Evolutionary conservation across 169 alveolate genomes (phyloP).

Genomic region (Condylostoma magnum): DNA sequence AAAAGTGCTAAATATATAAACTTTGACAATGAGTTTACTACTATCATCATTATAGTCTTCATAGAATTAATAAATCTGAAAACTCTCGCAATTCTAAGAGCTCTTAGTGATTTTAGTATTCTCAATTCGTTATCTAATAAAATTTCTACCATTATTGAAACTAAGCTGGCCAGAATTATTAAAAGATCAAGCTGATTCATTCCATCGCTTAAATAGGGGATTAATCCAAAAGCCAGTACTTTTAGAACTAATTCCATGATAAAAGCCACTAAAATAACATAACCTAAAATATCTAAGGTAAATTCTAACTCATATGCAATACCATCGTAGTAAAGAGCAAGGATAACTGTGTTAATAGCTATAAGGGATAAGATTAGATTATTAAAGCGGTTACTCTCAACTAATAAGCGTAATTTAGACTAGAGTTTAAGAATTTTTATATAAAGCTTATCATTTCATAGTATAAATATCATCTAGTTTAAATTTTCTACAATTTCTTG

Average conservation of each 20-base stretch:
- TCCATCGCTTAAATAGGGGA: conserved; percentile 7
- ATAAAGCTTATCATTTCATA: too few species aligned
- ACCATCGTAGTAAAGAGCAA: conserved; percentile 4
- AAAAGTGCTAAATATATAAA: conserved; percentile 65
- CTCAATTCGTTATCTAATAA: conserved; percentile 19
- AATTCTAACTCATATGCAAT: neutral
- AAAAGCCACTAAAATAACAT: neutral
- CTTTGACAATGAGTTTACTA: conserved; percentile 11
- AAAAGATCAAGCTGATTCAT: conserved; percentile 29
- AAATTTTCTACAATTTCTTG: too few species aligned
- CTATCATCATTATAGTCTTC: neutral
- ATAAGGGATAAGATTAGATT: conserved; percentile 17
- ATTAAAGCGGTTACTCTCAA: neutral
- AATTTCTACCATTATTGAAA: conserved; percentile 20
- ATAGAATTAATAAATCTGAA: conserved; percentile 7
- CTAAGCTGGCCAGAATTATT: conserved; percentile 29
- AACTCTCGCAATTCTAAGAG: conserved; percentile 7
- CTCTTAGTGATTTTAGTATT: conserved; percentile 11
- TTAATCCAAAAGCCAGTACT: conserved; percentile 12
- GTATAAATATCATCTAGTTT: too few species aligned
- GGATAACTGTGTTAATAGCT: conserved; percentile 12
- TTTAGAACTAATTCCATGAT: conserved; percentile 13
- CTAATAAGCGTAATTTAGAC: neutral
- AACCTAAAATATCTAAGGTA: neutral
- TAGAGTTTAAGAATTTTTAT: too few species aligned